Evolutionary conservation across 2,329 filamentous ascomycete species (phyloP).

Genomic region (Emergomyces pasteurianus): DNA sequence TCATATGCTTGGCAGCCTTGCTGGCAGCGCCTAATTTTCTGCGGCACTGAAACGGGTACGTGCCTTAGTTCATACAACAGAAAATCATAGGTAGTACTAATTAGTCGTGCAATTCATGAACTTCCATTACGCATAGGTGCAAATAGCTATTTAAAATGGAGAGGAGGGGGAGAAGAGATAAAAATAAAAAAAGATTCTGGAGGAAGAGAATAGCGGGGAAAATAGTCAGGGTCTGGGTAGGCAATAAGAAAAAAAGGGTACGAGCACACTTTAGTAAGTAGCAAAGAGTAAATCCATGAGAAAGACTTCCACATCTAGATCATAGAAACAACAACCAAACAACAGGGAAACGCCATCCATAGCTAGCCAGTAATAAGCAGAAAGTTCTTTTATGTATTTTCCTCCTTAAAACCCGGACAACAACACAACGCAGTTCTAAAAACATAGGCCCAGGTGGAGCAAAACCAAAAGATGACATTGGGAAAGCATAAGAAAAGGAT

Average conservation of each 20-base stretch:
- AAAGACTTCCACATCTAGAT: too few relatives aligned
- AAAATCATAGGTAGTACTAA: not conserved
- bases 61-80: not conserved
- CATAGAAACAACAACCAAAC: constrained; percentile 9
- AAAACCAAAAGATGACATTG: not conserved
- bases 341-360: constrained; percentile 27
- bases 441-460: not conserved
- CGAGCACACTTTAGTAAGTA: too few relatives aligned
- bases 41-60: not conserved
- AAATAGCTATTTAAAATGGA: not conserved
- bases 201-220: not conserved
- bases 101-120: not conserved
- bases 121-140: not conserved
- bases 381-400: constrained; percentile 16
- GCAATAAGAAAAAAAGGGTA: too few relatives aligned
- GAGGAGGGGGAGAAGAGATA: not conserved
- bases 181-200: not conserved
- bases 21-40: not conserved
- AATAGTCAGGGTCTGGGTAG: too few relatives aligned
- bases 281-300: too few relatives aligned
- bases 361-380: constrained; percentile 18
- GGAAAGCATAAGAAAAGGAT: not conserved
- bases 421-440: not conserved
- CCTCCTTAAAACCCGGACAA: constrained; percentile 28
- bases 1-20: not conserved